phyloP scores from a whole-genome alignment of 768 basidiomycete genomes.

The Suillus variegatus region DNA sequence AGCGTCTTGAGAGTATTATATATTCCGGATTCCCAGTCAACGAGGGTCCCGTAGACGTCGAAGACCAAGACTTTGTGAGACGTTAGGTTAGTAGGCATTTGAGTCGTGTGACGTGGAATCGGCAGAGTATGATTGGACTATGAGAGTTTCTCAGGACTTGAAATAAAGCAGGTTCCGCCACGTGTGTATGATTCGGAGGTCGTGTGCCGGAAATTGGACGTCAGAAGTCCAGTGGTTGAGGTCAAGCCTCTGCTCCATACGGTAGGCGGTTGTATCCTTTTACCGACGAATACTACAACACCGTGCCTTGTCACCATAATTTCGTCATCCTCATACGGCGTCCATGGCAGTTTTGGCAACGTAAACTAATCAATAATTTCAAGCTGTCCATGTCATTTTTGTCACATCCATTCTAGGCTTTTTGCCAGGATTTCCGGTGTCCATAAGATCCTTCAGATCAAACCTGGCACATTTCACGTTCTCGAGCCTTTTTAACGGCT shows the following conservation, averaged over 20 bases:
- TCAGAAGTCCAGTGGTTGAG: background rate
- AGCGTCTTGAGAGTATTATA: conserved; percentile 44
- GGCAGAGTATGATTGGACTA: too few relatives aligned
- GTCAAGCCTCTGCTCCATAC: background rate
- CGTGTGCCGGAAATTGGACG: conserved; percentile 16
- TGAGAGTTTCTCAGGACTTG: too few relatives aligned
- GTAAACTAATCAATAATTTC: background rate
- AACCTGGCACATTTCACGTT: background rate
- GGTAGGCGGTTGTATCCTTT: background rate
- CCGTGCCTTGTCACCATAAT: background rate
- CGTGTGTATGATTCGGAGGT: conserved; percentile 9
- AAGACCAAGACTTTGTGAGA: conserved; percentile 52
- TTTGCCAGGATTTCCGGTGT: conserved; percentile 1
- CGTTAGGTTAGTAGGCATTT: too few relatives aligned
- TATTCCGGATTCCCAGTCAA: conserved; percentile 77
- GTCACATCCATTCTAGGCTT: background rate
- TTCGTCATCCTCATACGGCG: background rate
- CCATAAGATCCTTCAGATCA: background rate
- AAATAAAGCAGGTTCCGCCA: background rate
- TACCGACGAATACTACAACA: background rate
- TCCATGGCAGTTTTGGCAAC: background rate
- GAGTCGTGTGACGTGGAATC: background rate
- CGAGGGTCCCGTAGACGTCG: conserved; percentile 78
- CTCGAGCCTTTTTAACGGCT: background rate
- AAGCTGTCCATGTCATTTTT: background rate